Conservation (phyloP, 2,329 filamentous ascomycete genomes). For the Fusarium siculi region DNA sequence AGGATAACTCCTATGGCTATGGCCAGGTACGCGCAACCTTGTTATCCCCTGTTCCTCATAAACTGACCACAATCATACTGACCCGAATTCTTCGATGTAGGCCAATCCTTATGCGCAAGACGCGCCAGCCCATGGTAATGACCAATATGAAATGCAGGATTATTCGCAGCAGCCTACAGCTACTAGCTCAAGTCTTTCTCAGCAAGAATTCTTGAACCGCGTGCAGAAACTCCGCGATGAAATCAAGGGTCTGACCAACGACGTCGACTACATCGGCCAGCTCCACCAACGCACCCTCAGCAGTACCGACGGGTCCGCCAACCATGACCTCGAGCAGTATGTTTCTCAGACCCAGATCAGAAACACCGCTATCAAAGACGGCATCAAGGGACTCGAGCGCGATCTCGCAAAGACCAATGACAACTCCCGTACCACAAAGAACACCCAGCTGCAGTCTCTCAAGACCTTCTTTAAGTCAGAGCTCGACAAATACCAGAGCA, state of each 20-base stretch:
- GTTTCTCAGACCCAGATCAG: conserved; percentile 76
- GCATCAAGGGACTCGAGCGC: conserved; percentile 79
- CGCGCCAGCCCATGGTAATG: conserved; percentile 45
- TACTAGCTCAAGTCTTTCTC: conserved; percentile 57
- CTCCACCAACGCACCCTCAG: conserved; percentile 78
- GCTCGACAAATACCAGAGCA: conserved; percentile 74
- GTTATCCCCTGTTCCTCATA: conserved; percentile 5
- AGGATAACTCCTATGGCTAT: conserved; percentile 59
- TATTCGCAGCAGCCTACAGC: conserved; percentile 54
- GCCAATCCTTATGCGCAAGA: conserved; percentile 47
- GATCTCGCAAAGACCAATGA: conserved; percentile 74
- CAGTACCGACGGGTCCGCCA: conserved; percentile 68
- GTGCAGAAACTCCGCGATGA: conserved; percentile 74
- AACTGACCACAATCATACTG: conserved; percentile 27
- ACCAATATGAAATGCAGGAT: conserved; percentile 66
- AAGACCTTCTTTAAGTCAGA: conserved; percentile 79
- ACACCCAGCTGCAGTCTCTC: conserved; percentile 74
- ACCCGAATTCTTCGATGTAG: conserved; percentile 30
- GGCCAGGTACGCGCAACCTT: conserved; percentile 52
- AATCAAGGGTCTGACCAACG: conserved; percentile 72
- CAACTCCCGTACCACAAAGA: conserved; percentile 72
- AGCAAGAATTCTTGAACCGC: conserved; percentile 75
- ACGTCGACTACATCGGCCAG: conserved; percentile 74
- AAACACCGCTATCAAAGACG: conserved; percentile 80
- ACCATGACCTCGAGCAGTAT: conserved; percentile 71